Evolutionary conservation across 345 rosid species (phyloP).

Genomic region (Eucalyptus lansdowneana): DNA sequence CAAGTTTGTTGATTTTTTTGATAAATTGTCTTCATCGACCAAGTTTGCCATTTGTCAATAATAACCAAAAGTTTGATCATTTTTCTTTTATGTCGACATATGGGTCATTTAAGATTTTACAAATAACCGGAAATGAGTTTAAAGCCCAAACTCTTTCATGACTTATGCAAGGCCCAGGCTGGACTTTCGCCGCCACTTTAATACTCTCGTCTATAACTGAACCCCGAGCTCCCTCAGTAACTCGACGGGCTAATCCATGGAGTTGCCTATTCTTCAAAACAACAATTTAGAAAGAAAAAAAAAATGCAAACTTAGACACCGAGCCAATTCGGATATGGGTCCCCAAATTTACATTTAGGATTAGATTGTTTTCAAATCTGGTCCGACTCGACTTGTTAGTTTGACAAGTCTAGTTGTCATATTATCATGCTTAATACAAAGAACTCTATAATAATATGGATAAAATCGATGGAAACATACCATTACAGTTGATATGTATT

Average conservation of each 20-base stretch:
- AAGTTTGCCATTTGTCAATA: no score
- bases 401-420: background rate
- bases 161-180: background rate
- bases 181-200: background rate
- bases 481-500: background rate
- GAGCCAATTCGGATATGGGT: no score
- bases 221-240: background rate
- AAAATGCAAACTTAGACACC: background rate
- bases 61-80: no score
- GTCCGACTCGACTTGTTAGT: background rate
- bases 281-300: background rate
- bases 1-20: no score
- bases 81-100: no score
- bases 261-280: background rate
- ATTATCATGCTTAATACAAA: background rate
- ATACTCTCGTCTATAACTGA: background rate
- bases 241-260: background rate
- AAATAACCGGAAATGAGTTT: background rate
- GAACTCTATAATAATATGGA: background rate
- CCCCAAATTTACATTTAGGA: no score
- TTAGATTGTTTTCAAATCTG: no score
- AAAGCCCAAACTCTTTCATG: background rate
- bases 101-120: background rate
- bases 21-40: no score
- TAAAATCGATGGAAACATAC: background rate